Conservation (phyloP, 148 eudicot genomes). For the Rhododendron griersonianum region DNA sequence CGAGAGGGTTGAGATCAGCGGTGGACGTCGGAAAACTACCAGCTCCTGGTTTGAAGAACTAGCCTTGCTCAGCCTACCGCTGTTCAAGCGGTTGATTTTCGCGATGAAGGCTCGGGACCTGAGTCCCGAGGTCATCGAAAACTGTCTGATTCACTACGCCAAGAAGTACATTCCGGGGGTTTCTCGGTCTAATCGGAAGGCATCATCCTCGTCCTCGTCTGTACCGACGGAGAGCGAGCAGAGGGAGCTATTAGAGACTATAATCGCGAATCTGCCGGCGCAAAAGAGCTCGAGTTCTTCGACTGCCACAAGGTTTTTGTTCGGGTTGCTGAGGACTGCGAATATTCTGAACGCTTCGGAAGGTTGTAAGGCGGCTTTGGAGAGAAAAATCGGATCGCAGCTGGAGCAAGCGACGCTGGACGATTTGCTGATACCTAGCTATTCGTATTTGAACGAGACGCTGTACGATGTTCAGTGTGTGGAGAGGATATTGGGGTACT, state of each 20-base stretch:
- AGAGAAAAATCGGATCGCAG: conserved; percentile 74
- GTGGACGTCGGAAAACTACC: conserved; percentile 9
- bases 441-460: conserved; percentile 86
- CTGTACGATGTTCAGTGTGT: conserved; percentile 86
- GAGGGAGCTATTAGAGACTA: conserved; percentile 60
- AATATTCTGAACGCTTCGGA: conserved; percentile 60
- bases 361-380: conserved; percentile 39
- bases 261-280: conserved; percentile 43
- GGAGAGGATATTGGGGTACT: conserved; percentile 66
- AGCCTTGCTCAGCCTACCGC: conserved; percentile 31
- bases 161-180: conserved; percentile 69
- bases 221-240: conserved; percentile 67
- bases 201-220: conserved; percentile 42
- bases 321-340: conserved; percentile 75
- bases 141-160: conserved; percentile 60
- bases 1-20: conserved; percentile 8
- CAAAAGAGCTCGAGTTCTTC: conserved; percentile 42
- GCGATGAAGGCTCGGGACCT: conserved; percentile 51
- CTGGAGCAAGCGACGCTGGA: conserved; percentile 76
- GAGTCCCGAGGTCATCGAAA: conserved; percentile 63
- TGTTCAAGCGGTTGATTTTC: conserved; percentile 53
- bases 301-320: conserved; percentile 35
- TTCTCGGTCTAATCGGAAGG: conserved; percentile 49
- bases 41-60: conserved; percentile 74
- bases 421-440: conserved; percentile 88